Conservation (phyloP, 2,329 filamentous ascomycete species). For the Calonectria crousiana region DNA sequence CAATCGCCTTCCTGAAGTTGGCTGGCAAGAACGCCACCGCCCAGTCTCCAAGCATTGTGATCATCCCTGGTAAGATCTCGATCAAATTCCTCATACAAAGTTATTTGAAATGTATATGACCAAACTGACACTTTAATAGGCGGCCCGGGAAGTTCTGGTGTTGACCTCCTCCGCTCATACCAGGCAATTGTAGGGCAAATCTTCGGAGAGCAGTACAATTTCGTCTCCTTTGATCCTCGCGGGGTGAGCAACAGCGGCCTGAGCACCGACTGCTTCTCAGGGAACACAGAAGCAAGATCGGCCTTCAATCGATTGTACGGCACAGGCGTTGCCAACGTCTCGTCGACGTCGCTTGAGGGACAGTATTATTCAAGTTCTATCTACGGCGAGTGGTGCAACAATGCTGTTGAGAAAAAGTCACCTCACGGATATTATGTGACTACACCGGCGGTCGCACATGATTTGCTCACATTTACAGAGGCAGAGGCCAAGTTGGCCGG, state of each 20-base stretch:
- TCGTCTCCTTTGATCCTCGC: conserved; percentile 57
- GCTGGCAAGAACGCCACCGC: conserved; percentile 46
- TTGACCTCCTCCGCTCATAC: conserved; percentile 14
- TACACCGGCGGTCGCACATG: conserved; percentile 45
- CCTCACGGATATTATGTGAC: conserved; percentile 48
- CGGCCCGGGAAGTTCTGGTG: conserved; percentile 52
- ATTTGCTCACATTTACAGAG: conserved; percentile 48
- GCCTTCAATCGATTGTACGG: conserved; percentile 42
- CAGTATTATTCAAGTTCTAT: conserved; percentile 48
- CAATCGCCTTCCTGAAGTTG: conserved; percentile 46
- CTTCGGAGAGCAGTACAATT: conserved; percentile 56
- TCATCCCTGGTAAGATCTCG: conserved; percentile 43
- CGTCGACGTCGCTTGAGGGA: conserved; percentile 43
- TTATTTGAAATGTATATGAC: conserved; percentile 3
- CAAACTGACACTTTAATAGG: conserved; percentile 41
- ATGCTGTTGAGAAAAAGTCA: conserved; percentile 41
- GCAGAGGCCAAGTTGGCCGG: conserved; percentile 42
- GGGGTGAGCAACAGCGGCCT: conserved; percentile 52
- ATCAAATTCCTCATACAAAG: not conserved
- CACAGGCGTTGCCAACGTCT: conserved; percentile 45
- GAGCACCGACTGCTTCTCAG: conserved; percentile 46
- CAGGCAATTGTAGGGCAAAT: conserved; percentile 36
- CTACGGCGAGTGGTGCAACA: conserved; percentile 49
- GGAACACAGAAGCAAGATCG: conserved; percentile 43
- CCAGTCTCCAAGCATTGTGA: conserved; percentile 43